A percentile compares a stretch with the other conserved stretches of the same genome.
phyloP scores from a whole-genome alignment of 129 eudicot genomes.

The Ambrosia artemisiifolia region DNA sequence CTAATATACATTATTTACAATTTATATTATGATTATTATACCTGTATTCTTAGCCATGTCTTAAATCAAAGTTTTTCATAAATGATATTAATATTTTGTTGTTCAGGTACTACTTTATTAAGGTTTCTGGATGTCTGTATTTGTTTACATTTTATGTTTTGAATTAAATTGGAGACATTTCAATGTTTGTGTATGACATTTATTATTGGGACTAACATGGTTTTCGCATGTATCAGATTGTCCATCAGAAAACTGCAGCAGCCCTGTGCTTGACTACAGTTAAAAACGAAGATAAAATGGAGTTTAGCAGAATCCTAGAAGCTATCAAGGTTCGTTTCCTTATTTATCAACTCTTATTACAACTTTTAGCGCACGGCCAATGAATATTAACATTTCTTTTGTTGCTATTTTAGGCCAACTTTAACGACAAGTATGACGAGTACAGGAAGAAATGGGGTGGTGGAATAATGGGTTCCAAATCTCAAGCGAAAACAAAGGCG shows the following conservation, averaged over 20 bases:
- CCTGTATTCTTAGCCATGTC: too few species aligned
- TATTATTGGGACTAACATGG: not conserved
- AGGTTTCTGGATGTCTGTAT: too few species aligned
- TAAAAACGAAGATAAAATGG: slow-evolving; percentile 44
- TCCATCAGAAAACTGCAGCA: slow-evolving; percentile 41
- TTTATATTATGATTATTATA: too few species aligned
- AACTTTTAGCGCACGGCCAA: not conserved
- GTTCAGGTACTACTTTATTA: too few species aligned
- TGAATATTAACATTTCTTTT: too few species aligned
- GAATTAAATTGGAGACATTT: too few species aligned
- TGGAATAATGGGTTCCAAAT: slow-evolving; percentile 5
- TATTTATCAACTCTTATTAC: not conserved
- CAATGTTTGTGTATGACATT: not conserved
- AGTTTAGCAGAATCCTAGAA: slow-evolving; percentile 40
- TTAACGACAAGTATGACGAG: slow-evolving; percentile 1
- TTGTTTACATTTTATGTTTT: too few species aligned
- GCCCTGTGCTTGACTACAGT: slow-evolving; percentile 42
- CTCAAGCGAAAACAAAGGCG: slow-evolving; percentile 3
- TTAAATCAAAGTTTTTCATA: too few species aligned
- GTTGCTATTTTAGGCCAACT: slow-evolving; percentile 3
- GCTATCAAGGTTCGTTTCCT: not conserved
- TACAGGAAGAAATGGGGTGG: slow-evolving; percentile 11
- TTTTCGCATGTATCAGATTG: slow-evolving; percentile 22
- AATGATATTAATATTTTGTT: too few species aligned
- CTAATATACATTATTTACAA: too few species aligned